A percentile compares a stretch with the other conserved stretches of the same genome.
Conservation (phyloP, 768 basidiomycete genomes). For the Boletus reticuloceps region DNA sequence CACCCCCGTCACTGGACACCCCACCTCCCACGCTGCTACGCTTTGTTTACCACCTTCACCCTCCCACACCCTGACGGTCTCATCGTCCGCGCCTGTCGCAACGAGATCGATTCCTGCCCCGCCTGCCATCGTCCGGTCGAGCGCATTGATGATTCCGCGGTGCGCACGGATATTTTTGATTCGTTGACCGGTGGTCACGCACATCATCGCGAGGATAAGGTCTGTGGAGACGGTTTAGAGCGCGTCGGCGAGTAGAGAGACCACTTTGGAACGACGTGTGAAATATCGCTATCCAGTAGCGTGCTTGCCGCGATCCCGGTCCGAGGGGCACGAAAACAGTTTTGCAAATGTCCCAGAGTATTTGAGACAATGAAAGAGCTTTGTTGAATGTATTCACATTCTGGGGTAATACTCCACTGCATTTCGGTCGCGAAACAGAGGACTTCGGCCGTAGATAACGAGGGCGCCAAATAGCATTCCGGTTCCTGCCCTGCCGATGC, state of each 20-base stretch:
- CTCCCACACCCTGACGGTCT: too few relatives aligned
- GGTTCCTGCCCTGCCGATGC: conserved; percentile 25
- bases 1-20: conserved; percentile 89
- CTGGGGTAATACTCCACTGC: conserved; percentile 20
- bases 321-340: background rate
- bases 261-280: conserved; percentile 47
- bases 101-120: conserved; percentile 85
- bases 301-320: background rate
- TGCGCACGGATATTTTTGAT: conserved; percentile 83
- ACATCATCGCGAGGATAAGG: conserved; percentile 71
- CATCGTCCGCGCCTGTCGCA: conserved; percentile 89
- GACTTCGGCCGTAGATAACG: conserved; percentile 21
- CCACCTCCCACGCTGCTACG: conserved; percentile 78
- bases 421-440: conserved; percentile 28
- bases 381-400: conserved; percentile 11
- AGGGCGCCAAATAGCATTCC: conserved; percentile 26
- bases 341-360: background rate
- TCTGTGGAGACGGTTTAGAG: conserved; percentile 92
- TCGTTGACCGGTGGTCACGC: conserved; percentile 82
- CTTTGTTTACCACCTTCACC: conserved; percentile 69
- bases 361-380: conserved; percentile 17
- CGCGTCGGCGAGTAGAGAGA: conserved; percentile 65
- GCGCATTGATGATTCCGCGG: conserved; percentile 83
- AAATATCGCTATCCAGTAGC: conserved; percentile 16
- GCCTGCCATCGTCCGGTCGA: conserved; percentile 83